phyloP scores from a whole-genome alignment of 176 grass and related monocot species.

The Bonia amplexicaulis region DNA sequence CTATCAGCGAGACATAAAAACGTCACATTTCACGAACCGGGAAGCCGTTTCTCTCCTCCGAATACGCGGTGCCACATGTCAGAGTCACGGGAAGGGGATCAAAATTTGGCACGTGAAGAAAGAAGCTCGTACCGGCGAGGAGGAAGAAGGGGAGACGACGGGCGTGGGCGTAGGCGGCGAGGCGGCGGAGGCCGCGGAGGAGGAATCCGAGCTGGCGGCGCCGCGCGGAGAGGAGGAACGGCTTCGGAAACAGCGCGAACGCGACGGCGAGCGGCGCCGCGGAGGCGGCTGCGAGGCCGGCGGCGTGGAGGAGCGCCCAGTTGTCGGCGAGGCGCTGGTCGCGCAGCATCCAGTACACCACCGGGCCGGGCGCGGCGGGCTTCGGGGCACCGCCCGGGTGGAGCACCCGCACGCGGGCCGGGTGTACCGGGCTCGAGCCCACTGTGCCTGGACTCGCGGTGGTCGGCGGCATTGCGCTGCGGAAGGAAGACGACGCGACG shows the following conservation, averaged over 20 bases:
- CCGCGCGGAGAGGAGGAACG: constrained; percentile 56
- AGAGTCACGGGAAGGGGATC: background rate
- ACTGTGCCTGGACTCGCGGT: background rate
- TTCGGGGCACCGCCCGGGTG: constrained; percentile 2
- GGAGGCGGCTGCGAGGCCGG: constrained; percentile 50
- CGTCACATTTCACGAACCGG: background rate
- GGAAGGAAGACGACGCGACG: background rate
- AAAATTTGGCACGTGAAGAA: no score
- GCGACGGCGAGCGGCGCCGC: constrained; percentile 55
- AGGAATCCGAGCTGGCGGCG: constrained; percentile 63
- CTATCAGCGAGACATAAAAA: background rate
- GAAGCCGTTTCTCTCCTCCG: background rate
- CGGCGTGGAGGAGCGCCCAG: constrained; percentile 90
- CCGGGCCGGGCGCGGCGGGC: constrained; percentile 36
- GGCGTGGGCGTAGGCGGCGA: constrained; percentile 20
- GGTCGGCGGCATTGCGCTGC: constrained; percentile 24
- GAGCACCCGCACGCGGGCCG: constrained; percentile 58
- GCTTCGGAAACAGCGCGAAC: constrained; percentile 58
- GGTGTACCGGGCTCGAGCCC: constrained; percentile 32
- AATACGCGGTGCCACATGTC: no score
- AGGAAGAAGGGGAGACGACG: constrained; percentile 67
- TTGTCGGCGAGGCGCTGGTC: constrained; percentile 84
- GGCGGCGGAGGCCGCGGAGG: constrained; percentile 56
- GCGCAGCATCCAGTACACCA: constrained; percentile 97
- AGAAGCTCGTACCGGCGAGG: constrained; percentile 25